Evolutionary conservation across 805 yeast genomes (phyloP), one percentile per base, ranked within the genome.

Genomic region (Candida vaughaniae): DNA sequence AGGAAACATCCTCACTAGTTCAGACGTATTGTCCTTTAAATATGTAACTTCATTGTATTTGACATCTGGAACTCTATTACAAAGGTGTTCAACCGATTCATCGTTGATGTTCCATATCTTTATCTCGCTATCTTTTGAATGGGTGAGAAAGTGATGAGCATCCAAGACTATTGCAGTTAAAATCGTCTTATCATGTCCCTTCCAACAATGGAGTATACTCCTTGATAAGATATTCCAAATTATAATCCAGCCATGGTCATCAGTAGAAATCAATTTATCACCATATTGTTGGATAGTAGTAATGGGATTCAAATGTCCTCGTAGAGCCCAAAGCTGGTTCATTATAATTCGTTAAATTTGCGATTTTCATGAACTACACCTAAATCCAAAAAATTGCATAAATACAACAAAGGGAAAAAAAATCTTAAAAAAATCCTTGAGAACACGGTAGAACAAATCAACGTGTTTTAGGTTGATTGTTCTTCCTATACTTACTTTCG

Each of bases 141-240:
- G 93, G 2, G 85, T 79, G 16, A 80, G 41, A 0, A 83, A 39
- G 17, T 41, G 39, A 25, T 32, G 17, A 17, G 46, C 25, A 45
- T 55, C 53, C 20, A 55, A 31, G 22, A 43, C 48, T 37, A 62
- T 56, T 2, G 83, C 51, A 1, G 82, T 67, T 16, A 84, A 48
- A 1, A 85, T 53, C 6, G 67, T 60, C 12, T 65, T 66, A 5
- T 55, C 60, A 52, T 87, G 95, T 0, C 79, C 85, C 42, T 67
- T 60, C 80, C 87, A 82, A 1, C 70, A 60, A 0, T 69, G 70
- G 1, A 71, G 31, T 0, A 88, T 84, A 31, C 93, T 56, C 26
- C 79, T 61, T 0, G 76, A 66, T 1, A 58, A 50, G 6, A 85
- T 43, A 38, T 78, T 73, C 95, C 95, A 85, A 69, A 81, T 66